These are phyloP conservation scores for Glycyrrhiza uralensis DNA, from an alignment of 306 rosid genomes.

Conservation along the genomic window DNA sequence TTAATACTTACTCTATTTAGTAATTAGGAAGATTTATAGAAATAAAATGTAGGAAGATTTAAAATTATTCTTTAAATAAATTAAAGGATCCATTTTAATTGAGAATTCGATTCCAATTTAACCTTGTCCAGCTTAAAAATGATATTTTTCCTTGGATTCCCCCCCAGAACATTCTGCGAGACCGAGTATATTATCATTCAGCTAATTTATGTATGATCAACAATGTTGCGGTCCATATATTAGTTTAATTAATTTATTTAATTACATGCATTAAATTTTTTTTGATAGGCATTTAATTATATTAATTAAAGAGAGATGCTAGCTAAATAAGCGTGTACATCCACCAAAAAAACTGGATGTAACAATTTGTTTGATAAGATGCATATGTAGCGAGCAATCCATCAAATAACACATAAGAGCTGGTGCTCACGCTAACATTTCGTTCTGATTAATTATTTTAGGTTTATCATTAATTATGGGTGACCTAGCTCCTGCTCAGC, in stretches of 20 bases:
- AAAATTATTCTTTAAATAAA: too few species aligned
- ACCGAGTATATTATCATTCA: neutral
- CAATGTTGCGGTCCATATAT: neutral
- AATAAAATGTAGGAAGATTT: too few species aligned
- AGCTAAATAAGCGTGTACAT: neutral
- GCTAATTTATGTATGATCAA: neutral
- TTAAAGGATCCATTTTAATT: neutral
- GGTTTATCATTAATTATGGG: constrained; percentile 54
- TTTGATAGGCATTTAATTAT: neutral
- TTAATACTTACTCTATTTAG: too few species aligned
- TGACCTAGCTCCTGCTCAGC: constrained; percentile 71
- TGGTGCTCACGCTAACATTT: constrained; percentile 1
- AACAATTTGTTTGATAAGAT: neutral
- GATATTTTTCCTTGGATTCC: neutral
- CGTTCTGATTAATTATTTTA: constrained; percentile 32
- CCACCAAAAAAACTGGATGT: neutral
- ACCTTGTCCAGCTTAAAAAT: neutral
- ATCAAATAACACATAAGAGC: neutral
- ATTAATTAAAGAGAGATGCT: neutral
- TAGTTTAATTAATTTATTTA: too few species aligned
- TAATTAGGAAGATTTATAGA: too few species aligned
- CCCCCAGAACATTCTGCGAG: neutral
- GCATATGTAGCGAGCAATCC: neutral
- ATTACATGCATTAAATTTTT: too few species aligned
- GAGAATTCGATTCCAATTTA: neutral